Evolutionary conservation across 176 grass and related monocot genomes (phyloP), one percentile per base, ranked within the genome.

Genomic region (Puccinellia tenuiflora): DNA sequence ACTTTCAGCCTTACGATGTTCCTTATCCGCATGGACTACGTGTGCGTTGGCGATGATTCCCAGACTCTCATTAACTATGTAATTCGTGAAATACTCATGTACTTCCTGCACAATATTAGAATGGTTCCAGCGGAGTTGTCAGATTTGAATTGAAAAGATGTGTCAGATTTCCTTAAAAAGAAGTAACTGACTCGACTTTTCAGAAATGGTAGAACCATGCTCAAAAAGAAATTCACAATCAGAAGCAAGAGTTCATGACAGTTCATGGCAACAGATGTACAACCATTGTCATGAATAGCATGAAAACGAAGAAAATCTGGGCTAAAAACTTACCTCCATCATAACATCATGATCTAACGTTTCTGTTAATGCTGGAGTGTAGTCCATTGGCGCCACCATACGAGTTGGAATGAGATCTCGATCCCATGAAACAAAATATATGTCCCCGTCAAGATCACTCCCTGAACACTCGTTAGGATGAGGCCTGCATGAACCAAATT

Each of bases 391-490:
- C 12, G 31, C 22, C 56, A 73, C 82, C 45, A 78, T 53, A 10
- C 83, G 79, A 81, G 77, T 37, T 77, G 96, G 92, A 64, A 98
- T 87, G 38, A 98, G 92, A 83, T 54, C 2, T 34, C 18, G 31
- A 68, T 98, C 96, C 96, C 96, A 98, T 79, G 82, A 85, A 50
- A 93, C 96, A 71, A 95, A 98, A 84, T 95, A 98, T 84, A 98
- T 88, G 77, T 95, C 96, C 16, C 92, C 96, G 34, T 98, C 96
- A 57, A 98, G 90, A 86, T 98, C 96, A 85, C 96, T 98, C 71
- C 96, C 96, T 30, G 96, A 98, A 88, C 92, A 95, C 61, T 98
- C 96, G 74, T 98, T 95, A 63, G 92, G 90, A 79, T 98, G 96
- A 22, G 96, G 92, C 63, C 95, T 97, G 86, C 26, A 87, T 40